Evolutionary conservation across 192 early-diverging fungal species (phyloP).

Genomic region (Dispira simplex): DNA sequence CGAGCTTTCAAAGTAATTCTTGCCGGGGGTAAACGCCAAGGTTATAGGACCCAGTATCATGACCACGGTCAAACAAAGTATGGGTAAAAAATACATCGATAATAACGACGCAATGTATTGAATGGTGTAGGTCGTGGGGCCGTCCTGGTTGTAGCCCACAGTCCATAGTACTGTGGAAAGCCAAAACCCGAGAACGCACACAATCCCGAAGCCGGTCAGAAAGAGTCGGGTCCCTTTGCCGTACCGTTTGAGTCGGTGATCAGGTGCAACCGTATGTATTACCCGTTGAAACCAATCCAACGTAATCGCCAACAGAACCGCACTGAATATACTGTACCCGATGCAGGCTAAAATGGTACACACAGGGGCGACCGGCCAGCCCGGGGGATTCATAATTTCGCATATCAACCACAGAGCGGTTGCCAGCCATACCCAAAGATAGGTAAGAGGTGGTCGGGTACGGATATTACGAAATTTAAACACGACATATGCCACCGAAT

Average conservation of each 20-base stretch:
- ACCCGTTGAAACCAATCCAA: not conserved
- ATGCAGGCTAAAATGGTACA: not conserved
- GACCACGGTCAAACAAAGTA: not conserved
- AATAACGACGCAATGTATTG: not conserved
- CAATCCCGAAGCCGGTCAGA: not conserved
- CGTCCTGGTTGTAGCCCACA: not conserved
- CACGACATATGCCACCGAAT: not conserved
- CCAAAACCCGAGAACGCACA: not conserved
- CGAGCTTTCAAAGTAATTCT: slow-evolving; percentile 6
- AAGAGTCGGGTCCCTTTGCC: not conserved
- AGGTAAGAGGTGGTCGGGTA: not conserved
- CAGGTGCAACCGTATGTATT: not conserved
- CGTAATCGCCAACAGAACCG: not conserved
- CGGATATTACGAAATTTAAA: not conserved
- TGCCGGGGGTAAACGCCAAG: not conserved
- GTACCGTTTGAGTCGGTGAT: not conserved
- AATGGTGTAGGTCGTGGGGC: no score
- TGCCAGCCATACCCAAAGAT: not conserved
- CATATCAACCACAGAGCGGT: slow-evolving; percentile 4
- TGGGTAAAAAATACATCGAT: not conserved
- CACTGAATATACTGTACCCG: not conserved
- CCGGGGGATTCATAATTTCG: not conserved
- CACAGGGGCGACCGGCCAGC: not conserved
- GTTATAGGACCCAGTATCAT: not conserved
- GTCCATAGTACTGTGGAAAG: not conserved